Conservation (phyloP, 2,329 filamentous ascomycete genomes). For the Phoma herbarum region DNA sequence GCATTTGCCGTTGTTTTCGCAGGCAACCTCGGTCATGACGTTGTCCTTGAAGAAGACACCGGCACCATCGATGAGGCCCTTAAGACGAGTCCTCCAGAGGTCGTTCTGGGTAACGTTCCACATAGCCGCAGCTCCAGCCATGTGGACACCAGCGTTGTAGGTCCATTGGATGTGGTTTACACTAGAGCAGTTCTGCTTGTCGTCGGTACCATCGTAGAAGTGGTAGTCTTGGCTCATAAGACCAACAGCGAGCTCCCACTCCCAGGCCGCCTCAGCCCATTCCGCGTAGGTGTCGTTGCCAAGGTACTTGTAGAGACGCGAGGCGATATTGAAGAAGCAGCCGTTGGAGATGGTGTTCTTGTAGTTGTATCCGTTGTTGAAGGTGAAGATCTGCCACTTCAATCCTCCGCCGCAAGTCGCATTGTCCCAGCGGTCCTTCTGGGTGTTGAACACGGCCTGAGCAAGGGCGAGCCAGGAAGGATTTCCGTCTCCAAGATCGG, state of each 20-base stretch:
- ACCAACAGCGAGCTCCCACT: conserved; percentile 60
- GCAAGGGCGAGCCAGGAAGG: conserved; percentile 74
- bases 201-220: conserved; percentile 58
- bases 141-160: conserved; percentile 58
- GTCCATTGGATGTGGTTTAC: conserved; percentile 58
- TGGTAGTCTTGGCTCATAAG: conserved; percentile 59
- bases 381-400: conserved; percentile 81
- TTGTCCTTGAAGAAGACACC: conserved; percentile 56
- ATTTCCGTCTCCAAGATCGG: conserved; percentile 55
- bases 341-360: conserved; percentile 85
- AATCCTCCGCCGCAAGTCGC: conserved; percentile 74
- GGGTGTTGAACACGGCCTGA: conserved; percentile 77
- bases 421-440: conserved; percentile 74
- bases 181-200: conserved; percentile 54
- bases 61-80: conserved; percentile 48
- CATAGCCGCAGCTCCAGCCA: conserved; percentile 59
- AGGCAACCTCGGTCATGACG: conserved; percentile 60
- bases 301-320: conserved; percentile 75
- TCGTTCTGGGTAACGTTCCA: conserved; percentile 54
- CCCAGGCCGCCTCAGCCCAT: conserved; percentile 73
- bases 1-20: conserved; percentile 57
- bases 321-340: conserved; percentile 81
- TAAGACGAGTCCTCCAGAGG: conserved; percentile 41
- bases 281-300: conserved; percentile 64
- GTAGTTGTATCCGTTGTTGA: conserved; percentile 80